Evolutionary conservation across 2,329 filamentous ascomycete genomes (phyloP), one percentile per base, ranked within the genome.

Genomic region (Plectosphaerella sp.): DNA sequence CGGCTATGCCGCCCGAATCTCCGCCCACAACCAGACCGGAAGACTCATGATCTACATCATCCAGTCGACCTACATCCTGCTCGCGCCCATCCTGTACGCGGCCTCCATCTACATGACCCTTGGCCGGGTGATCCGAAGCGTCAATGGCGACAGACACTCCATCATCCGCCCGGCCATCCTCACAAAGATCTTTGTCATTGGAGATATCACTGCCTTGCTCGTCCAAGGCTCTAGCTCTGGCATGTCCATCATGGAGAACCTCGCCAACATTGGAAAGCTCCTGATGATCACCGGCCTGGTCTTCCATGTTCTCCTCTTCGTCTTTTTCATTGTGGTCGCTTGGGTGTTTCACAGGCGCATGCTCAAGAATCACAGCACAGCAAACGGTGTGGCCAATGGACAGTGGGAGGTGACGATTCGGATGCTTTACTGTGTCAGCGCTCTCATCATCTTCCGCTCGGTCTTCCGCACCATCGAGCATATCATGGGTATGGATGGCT

Each of bases 251-350:
- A 53, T 58, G 28, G 54, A 52, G 1, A 59, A 61, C 5, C 59
- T 63, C 28, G 54, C 48, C 39, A 57, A 51, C 46, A 47, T 65
- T 1, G 76, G 76, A 9, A 63, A 74, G 47, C 69, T 74, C 18
- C 65, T 84, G 51, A 74, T 84, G 20, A 63, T 84, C 8, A 73
- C 58, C 4, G 81, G 82, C 4, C 64, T 86, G 5, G 63, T 77
- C 16, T 61, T 84, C n/a, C 82, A 86, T 57, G 70, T 84, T 14
- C 35, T 77, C 20, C 72, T 79, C 41, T 83, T 84, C 52, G 68
- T 67, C 9, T 64, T 80, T 22, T 85, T 83, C 57, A 63, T 79
- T n/a, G 45, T 71, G 2, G 68, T 72, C 0, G 70, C 76, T 0
- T 53, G 69, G 1, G 53, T 74, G 0, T 80, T 80, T 62, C 72